Percentiles rank a stretch among this genome's conserved stretches.
phyloP scores from a whole-genome alignment of 106 monocot genomes.

The Gastrodia elata region DNA sequence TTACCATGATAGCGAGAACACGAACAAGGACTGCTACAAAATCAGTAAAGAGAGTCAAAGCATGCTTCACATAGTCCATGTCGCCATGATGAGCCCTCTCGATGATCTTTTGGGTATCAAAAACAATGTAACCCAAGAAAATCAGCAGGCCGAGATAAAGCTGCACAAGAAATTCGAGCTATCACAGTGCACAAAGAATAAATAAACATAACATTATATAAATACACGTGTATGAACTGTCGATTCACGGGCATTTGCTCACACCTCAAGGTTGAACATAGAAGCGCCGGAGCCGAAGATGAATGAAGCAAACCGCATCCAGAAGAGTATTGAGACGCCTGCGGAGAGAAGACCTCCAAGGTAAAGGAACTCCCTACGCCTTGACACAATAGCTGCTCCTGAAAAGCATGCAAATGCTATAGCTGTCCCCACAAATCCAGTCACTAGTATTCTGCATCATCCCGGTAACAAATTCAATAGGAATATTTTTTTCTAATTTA shows the following conservation, averaged over 20 bases:
- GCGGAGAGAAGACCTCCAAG: conserved; percentile 69
- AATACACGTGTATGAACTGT: background rate
- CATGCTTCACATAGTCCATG: conserved; percentile 72
- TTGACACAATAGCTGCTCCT: conserved; percentile 70
- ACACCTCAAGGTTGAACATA: conserved; percentile 68
- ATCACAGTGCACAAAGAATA: background rate
- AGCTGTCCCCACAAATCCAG: conserved; percentile 77
- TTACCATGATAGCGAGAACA: conserved; percentile 74
- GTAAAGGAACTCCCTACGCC: conserved; percentile 67
- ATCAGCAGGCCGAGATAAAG: conserved; percentile 80
- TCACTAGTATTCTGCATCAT: conserved; percentile 58
- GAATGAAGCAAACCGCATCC: conserved; percentile 61
- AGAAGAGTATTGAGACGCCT: conserved; percentile 65
- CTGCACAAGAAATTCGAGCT: conserved; percentile 21
- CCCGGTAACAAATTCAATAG: background rate
- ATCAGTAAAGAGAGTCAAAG: conserved; percentile 59
- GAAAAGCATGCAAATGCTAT: conserved; percentile 83
- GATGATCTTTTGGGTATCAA: conserved; percentile 85
- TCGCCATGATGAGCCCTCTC: conserved; percentile 73
- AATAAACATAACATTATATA: background rate
- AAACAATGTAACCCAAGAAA: conserved; percentile 81
- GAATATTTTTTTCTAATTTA: too few species aligned
- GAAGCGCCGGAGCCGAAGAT: conserved; percentile 59
- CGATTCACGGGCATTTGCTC: background rate
- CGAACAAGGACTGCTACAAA: conserved; percentile 72